Base-by-base conservation (phyloP, 2,329 filamentous ascomycete genomes). In the Cytospora schulzeri region DNA sequence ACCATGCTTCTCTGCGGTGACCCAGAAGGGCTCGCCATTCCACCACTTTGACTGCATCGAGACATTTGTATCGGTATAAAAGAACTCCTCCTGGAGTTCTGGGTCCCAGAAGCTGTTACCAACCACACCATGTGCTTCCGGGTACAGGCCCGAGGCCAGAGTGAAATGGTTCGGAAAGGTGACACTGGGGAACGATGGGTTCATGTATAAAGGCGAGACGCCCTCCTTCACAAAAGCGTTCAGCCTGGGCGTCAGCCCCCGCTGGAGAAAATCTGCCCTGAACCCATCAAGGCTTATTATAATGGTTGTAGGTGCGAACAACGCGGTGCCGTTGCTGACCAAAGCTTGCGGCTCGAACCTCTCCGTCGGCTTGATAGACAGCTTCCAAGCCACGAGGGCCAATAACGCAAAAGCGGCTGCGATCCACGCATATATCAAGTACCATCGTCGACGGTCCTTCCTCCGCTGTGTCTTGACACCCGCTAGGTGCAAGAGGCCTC, bases 81-180 rank as follows among this genome's bases (percentile, higher is more conserved):
- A 92, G 78, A 99, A 99, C 69, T 96, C 90, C 66, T 90, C 88
- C 71, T 90, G 68, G 14, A 93, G 74, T 0, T 81, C 80, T 0
- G 92, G 91, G 72, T 98, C 95, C 91, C 91, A 99, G 75, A 99
- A 99, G 0, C 87, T 91, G 74, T 99, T 99, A 7, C 93, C 91
- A 0, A 99, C 93, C 4, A 99, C 83, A 0, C 95, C 95, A 73
- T 99, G 95, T 64, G 89, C 89, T 77, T 98, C 94, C 0, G 95
- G 95, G 70, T 98, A 93, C 29, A 98, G 78, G 0, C 95, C 95
- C 0, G 95, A 98, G 0, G 92, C 92, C 45, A 98, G 81, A 0
- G 94, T 97, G 76, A 94, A 97, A 76, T 98, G 95, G 71, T 98
- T 94, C 15, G 95, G 95, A 71, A 99, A 99, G 0, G 95, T 99